Evolutionary conservation across 1,284 basidiomycete species (phyloP), one percentile per base, ranked within the genome.

Genomic region (Ustilago hordei): DNA sequence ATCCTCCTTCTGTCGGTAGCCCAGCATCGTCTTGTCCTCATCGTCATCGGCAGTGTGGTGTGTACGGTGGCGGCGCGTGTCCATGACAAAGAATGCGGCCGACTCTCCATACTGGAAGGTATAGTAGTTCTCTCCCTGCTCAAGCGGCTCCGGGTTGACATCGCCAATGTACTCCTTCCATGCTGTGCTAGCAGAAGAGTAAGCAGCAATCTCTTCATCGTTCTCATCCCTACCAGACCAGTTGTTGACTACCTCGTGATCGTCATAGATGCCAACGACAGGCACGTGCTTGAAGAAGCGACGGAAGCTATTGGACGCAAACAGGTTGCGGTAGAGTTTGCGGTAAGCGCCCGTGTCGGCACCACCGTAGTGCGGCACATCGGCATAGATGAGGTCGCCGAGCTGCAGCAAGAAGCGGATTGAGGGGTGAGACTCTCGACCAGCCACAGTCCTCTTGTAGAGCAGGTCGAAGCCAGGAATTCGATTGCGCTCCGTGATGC

Each of bases 81-180:
- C 93, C 87, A 92, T 87, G 32, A 93, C 92, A 86, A 94, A 94
- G 86, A 93, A 94, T 0, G 92, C 91, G 3, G 75, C 78, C 41
- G 75, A 69, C 35, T 79, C 77, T 52, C 83, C 83, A 62, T 82
- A 80, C 35, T 76, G 75, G 75, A 85, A 83, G 17, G 81, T 80
- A 79, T 90, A 93, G 83, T 92, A 92, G 80, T 90, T 88, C 56
- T 89, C 87, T 34, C 88, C 90, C 6, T 87, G 78, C 32, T 78
- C 64, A 8, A 61, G 80, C 71, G 91, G 82, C 63, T 91, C 89
- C 71, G 90, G 91, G 83, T 93, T 94, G 12, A 89, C 90, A 32
- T 89, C 85, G 4, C 90, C 91, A 60, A 92, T 90, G 85, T 93
- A 94, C 56, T 91, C 86, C 48, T 87, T 85, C 87, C 90, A 94